A percentile compares a stretch with the other conserved stretches of the same genome.
Evolutionary conservation across 768 basidiomycete genomes (phyloP).

Genomic region (Neoboletus brunneissimus): DNA sequence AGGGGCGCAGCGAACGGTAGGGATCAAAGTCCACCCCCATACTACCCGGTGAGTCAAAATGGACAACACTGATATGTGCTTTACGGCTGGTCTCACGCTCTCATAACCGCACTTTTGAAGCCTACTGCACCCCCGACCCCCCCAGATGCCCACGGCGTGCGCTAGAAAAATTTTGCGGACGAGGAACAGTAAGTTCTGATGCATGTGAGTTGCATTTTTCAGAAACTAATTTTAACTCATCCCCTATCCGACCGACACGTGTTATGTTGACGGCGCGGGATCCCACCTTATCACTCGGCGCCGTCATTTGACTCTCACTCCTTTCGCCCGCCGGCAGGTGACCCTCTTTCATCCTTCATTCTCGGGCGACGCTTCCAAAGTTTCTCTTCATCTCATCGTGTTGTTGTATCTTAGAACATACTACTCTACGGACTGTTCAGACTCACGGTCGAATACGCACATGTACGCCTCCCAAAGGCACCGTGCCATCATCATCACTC

Average conservation of each 20-base stretch:
- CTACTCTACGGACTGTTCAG: not conserved
- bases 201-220: conserved; percentile 1
- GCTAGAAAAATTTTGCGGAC: not conserved
- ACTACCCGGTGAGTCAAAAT: conserved; percentile 22
- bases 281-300: conserved; percentile 12
- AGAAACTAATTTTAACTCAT: conserved; percentile 1
- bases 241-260: not conserved
- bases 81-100: not conserved
- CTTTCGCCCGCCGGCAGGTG: not conserved
- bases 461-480: not conserved
- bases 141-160: conserved; percentile 1
- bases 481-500: not conserved
- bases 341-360: not conserved
- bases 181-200: not conserved
- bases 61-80: not conserved
- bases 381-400: not conserved
- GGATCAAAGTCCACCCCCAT: conserved; percentile 22
- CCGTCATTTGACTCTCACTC: not conserved
- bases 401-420: not conserved
- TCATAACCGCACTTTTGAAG: not conserved
- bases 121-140: conserved; percentile 1
- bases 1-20: not conserved
- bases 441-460: not conserved
- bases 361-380: not conserved
- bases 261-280: not conserved